Percentiles rank a stretch among this genome's conserved stretches.
Evolutionary conservation across 805 yeast species (phyloP).

Genomic region (Dipodascus geniculatus): DNA sequence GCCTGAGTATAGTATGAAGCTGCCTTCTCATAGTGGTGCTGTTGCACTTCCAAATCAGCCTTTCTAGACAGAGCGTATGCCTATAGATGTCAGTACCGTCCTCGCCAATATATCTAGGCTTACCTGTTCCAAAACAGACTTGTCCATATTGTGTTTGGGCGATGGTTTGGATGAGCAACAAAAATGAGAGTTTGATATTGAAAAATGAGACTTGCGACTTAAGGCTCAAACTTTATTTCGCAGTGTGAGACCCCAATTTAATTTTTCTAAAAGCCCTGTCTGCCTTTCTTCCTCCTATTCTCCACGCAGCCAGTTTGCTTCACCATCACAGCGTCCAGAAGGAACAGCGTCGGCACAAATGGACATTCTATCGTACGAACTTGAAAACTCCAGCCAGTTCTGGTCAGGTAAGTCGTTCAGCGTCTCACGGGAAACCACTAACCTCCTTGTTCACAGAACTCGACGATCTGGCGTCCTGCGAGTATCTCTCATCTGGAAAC

Average conservation of each 20-base stretch:
- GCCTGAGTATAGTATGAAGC: slow-evolving; percentile 30
- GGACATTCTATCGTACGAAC: slow-evolving; percentile 21
- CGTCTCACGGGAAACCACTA: too few relatives aligned
- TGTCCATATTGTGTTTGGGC: too few relatives aligned
- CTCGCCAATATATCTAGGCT: slow-evolving; percentile 4
- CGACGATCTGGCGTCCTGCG: slow-evolving; percentile 36
- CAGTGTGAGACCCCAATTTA: background rate
- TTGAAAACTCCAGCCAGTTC: slow-evolving; percentile 22
- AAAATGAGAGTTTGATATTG: background rate
- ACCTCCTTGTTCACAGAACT: slow-evolving; percentile 34
- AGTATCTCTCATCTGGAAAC: slow-evolving; percentile 29
- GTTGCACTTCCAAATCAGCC: slow-evolving; percentile 39
- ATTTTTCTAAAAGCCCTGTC: background rate
- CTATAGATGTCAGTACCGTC: slow-evolving; percentile 19
- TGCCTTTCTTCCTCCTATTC: background rate
- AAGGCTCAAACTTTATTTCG: too few relatives aligned
- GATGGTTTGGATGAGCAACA: background rate
- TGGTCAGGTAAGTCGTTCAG: slow-evolving; percentile 22
- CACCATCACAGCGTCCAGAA: too few relatives aligned
- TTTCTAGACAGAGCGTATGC: slow-evolving; percentile 39
- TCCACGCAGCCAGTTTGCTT: background rate
- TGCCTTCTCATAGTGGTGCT: slow-evolving; percentile 34
- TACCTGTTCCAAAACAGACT: slow-evolving; percentile 12
- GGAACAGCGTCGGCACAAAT: too few relatives aligned
- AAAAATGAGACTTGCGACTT: background rate